A percentile compares a stretch with the other conserved stretches of the same genome.
phyloP scores from a whole-genome alignment of 768 basidiomycete genomes.

The Boletus vinaceobasis region DNA sequence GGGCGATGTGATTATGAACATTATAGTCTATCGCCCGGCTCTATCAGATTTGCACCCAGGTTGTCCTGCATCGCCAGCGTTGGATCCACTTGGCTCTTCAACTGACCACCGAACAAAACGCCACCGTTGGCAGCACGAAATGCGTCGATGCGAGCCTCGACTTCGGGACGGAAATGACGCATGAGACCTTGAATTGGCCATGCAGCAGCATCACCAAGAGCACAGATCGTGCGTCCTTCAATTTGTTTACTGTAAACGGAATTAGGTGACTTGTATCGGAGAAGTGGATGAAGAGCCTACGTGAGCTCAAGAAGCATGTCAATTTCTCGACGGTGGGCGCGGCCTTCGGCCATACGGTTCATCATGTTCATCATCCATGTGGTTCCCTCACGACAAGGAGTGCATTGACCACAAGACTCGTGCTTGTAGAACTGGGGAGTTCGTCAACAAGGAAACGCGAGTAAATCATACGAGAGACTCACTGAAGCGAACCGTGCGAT shows the following conservation, averaged over 20 bases:
- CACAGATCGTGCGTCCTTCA: constrained; percentile 95
- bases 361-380: constrained; percentile 99
- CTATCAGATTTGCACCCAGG: constrained; percentile 51
- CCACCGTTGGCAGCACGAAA: constrained; percentile 75
- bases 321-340: constrained; percentile 89
- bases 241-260: constrained; percentile 75
- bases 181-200: constrained; percentile 99
- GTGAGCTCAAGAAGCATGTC: constrained; percentile 97
- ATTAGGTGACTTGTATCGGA: background rate
- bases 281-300: constrained; percentile 39
- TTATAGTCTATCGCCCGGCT: constrained; percentile 35
- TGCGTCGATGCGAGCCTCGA: constrained; percentile 80
- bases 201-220: constrained; percentile 94
- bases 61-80: constrained; percentile 72
- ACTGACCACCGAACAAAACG: constrained; percentile 83
- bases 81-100: constrained; percentile 67
- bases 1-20: constrained; percentile 2
- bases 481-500: constrained; percentile 91
- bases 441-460: background rate
- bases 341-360: constrained; percentile 93
- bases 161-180: constrained; percentile 95
- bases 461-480: constrained; percentile 14
- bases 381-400: constrained; percentile 90
- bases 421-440: constrained; percentile 86
- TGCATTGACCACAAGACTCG: constrained; percentile 97